Conservation (phyloP, 805 yeast genomes). For the Ogataea naganishii region DNA sequence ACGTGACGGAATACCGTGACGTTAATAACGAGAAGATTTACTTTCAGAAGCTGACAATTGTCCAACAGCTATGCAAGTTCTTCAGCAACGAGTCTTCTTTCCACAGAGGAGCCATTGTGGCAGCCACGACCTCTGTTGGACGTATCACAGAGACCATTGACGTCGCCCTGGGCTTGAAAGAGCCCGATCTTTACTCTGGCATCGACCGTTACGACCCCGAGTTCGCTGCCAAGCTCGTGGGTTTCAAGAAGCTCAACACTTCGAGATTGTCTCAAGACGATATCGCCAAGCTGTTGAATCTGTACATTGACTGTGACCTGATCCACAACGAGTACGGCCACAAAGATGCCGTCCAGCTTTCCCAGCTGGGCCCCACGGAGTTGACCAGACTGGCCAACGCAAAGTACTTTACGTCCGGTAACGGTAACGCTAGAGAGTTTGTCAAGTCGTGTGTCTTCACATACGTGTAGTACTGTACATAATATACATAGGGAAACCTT, state of each 20-base stretch:
- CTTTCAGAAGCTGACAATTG: conserved; percentile 55
- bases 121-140: conserved; percentile 53
- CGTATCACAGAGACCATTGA: conserved; percentile 46
- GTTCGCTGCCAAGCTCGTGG: conserved; percentile 37
- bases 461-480: conserved; percentile 16
- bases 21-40: conserved; percentile 46
- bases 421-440: conserved; percentile 55
- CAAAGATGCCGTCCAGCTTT: conserved; percentile 14
- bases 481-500: conserved; percentile 1
- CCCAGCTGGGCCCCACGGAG: conserved; percentile 35
- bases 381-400: conserved; percentile 32
- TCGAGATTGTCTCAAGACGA: conserved; percentile 37
- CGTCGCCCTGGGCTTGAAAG: conserved; percentile 45
- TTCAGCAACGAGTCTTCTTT: conserved; percentile 46
- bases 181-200: conserved; percentile 49
- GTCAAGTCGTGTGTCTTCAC: conserved; percentile 30
- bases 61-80: conserved; percentile 44
- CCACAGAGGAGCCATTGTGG: conserved; percentile 52
- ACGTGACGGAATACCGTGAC: conserved; percentile 54
- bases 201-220: conserved; percentile 41
- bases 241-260: conserved; percentile 23
- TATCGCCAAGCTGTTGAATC: conserved; percentile 31
- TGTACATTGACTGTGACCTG: conserved; percentile 31
- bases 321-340: conserved; percentile 26
- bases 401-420: conserved; percentile 49